Conservation (phyloP, 192 early-diverging fungal genomes). For the Coemansia interrupta region DNA sequence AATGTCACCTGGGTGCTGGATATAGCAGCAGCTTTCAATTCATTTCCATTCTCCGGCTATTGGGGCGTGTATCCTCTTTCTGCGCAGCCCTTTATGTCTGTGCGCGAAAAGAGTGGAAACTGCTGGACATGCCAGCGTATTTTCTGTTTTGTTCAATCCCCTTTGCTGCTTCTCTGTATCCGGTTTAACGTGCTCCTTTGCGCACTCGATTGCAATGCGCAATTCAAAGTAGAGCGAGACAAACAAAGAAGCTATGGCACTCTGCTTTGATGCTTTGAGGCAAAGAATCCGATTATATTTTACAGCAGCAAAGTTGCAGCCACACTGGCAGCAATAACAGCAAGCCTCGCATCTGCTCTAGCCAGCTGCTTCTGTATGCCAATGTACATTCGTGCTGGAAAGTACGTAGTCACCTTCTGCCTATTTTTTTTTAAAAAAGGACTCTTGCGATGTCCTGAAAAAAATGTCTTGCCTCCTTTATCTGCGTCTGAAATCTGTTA, state of each 20-base stretch:
- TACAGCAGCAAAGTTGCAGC: not conserved
- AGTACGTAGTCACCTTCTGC: not conserved
- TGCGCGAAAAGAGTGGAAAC: not conserved
- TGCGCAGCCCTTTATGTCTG: not conserved
- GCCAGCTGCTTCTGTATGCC: not conserved
- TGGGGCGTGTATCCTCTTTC: not conserved
- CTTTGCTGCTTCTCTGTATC: not conserved
- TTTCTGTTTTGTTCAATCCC: not conserved
- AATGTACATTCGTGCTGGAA: not conserved
- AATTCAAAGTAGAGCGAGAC: no score
- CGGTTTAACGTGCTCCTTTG: no score
- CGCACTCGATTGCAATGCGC: no score
- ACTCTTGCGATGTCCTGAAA: not conserved
- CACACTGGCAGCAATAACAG: conserved; percentile 3
- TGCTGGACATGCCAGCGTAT: not conserved
- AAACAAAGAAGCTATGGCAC: no score
- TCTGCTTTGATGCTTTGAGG: no score
- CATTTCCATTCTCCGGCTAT: not conserved
- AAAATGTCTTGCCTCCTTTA: not conserved
- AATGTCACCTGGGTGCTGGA: not conserved
- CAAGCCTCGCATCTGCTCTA: not conserved
- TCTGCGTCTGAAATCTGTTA: conserved; percentile 7
- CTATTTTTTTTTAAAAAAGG: no score
- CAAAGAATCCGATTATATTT: not conserved
- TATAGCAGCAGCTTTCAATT: not conserved